Evolutionary conservation across 805 yeast species (phyloP).

Genomic region (Candida insectalens): DNA sequence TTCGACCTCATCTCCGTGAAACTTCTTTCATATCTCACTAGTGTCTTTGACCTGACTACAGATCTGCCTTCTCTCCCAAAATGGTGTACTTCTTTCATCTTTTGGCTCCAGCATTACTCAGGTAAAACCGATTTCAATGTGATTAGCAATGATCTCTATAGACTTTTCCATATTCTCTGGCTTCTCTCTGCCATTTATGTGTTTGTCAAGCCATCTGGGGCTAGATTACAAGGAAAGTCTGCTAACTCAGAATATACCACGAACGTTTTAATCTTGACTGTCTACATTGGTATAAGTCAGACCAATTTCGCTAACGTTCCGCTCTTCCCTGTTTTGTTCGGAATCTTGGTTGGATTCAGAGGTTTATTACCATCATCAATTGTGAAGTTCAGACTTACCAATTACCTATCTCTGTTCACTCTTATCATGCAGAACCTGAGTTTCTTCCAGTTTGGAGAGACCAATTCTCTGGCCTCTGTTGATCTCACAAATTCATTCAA

Average conservation of each 20-base stretch:
- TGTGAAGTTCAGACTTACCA: conserved; percentile 5
- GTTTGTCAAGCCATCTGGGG: conserved; percentile 11
- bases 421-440: conserved; percentile 62
- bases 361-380: conserved; percentile 7
- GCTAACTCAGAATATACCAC: conserved; percentile 17
- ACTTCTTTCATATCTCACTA: conserved; percentile 18
- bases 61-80: conserved; percentile 9
- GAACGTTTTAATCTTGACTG: conserved; percentile 26
- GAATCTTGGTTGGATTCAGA: conserved; percentile 20
- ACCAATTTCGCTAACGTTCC: conserved; percentile 48
- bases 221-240: neutral
- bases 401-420: conserved; percentile 22
- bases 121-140: conserved; percentile 21
- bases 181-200: conserved; percentile 6
- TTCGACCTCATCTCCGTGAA: conserved; percentile 18
- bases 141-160: conserved; percentile 13
- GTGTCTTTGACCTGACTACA: conserved; percentile 17
- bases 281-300: conserved; percentile 43
- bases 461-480: conserved; percentile 85
- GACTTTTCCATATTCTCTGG: conserved; percentile 16
- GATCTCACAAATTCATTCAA: conserved; percentile 90
- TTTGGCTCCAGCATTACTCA: conserved; percentile 24
- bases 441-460: conserved; percentile 82
- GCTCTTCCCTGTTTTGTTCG: conserved; percentile 25
- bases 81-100: conserved; percentile 14